Conservation (phyloP, 106 monocot genomes). For the Acanthochlamys bracteata region DNA sequence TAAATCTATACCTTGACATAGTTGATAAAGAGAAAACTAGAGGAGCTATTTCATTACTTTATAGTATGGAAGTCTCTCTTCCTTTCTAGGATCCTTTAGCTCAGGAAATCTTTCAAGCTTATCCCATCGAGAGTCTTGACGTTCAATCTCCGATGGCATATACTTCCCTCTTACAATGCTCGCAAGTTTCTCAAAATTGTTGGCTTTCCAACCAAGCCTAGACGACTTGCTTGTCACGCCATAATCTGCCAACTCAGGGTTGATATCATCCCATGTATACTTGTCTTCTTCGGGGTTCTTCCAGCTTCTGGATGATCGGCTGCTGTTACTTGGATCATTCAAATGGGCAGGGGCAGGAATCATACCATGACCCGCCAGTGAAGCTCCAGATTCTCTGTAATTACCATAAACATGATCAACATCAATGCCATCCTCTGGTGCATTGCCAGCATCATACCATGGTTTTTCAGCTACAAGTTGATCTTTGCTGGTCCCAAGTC, state of each 20-base stretch:
- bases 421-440: conserved; percentile 26
- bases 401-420: conserved; percentile 15
- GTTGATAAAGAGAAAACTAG: background rate
- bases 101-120: conserved; percentile 22
- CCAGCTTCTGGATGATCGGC: conserved; percentile 45
- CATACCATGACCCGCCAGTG: conserved; percentile 12
- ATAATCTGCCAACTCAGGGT: conserved; percentile 24
- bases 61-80: conserved; percentile 26
- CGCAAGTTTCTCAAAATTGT: conserved; percentile 32
- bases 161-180: conserved; percentile 33
- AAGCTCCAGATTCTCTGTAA: conserved; percentile 11
- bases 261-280: conserved; percentile 81
- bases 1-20: background rate
- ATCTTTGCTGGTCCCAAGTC: conserved; percentile 16
- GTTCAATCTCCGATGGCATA: conserved; percentile 24
- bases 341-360: conserved; percentile 8
- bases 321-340: conserved; percentile 12
- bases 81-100: conserved; percentile 19
- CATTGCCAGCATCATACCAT: conserved; percentile 16
- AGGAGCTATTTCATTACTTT: conserved; percentile 23
- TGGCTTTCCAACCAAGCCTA: conserved; percentile 27
- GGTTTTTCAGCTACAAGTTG: conserved; percentile 24
- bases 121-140: conserved; percentile 16
- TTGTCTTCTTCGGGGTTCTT: conserved; percentile 97
- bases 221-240: conserved; percentile 12